Evolutionary conservation across 352 stramenopile genomes (phyloP), one percentile per base, ranked within the genome.

Genomic region (Pythium grandisporangium): DNA sequence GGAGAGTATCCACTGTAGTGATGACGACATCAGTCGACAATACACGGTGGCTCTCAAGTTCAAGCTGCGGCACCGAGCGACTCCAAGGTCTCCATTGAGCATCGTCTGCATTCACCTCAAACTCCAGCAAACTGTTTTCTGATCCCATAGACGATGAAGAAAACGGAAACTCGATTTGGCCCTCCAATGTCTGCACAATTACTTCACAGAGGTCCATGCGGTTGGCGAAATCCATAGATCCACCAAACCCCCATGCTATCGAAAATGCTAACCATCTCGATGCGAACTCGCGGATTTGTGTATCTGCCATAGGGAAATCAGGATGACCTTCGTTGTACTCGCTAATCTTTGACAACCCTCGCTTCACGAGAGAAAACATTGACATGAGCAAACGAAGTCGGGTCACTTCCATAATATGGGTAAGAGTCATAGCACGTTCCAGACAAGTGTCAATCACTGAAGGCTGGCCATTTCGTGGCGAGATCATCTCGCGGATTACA

Each of bases 321-420:
- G 90, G 88, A 53, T 99, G 96, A 33, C 89, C 93, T 67, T 99
- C 96, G 57, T 99, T 98, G 67, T 99, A 99, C 59, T 99, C 96
- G 39, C 96, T 85, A 20, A 97, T 95, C 25, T 96, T 66, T 24
- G 70, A 80, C 36, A 99, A 77, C 6, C 96, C 96, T 52, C 96
- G 81, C 17, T 84, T 57, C 34, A 99, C 62, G 33, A 99, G 68
- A 16, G 94, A 95, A 50, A 96, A 97, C 66, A 99, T 94, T 35
- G 91, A 99, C 59, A 96, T 93, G 13, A 99, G 61, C 23, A 99
- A 61, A 30, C 96, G 84, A 37, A 97, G 69, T 23, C 77, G 61
- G n/a, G 89, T 96, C 23, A 96, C 78, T 22, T 97, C 83, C 96
- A 99, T 99, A 29, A 99, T 95, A 48, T 99, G 96, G 2, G 49